phyloP scores from a whole-genome alignment of 495 filamentous ascomycete genomes.

The Neurospora tetrasperma region DNA sequence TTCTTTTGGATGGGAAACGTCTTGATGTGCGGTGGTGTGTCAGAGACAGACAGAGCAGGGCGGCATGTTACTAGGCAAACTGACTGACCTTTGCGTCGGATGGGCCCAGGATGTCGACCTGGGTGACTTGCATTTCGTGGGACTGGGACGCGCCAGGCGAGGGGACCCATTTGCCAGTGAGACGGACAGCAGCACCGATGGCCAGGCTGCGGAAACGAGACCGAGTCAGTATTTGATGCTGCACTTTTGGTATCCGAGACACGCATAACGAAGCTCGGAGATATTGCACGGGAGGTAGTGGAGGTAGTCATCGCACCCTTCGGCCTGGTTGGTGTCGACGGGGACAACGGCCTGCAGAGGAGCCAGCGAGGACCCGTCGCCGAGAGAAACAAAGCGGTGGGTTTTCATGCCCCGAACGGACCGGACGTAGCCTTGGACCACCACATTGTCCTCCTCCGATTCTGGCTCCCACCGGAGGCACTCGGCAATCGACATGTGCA shows the following conservation, averaged over 20 bases:
- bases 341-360: conserved; percentile 73
- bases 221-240: conserved; percentile 13
- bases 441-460: conserved; percentile 20
- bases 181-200: conserved; percentile 66
- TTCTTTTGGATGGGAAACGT: conserved; percentile 90
- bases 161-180: conserved; percentile 69
- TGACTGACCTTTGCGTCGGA: conserved; percentile 55
- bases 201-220: conserved; percentile 49
- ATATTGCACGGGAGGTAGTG: conserved; percentile 5
- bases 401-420: conserved; percentile 81
- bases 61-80: conserved; percentile 32
- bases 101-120: conserved; percentile 59
- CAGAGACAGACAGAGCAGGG: conserved; percentile 5
- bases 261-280: conserved; percentile 5
- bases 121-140: conserved; percentile 66
- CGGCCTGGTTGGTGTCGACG: conserved; percentile 51
- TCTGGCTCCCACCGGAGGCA: conserved; percentile 23
- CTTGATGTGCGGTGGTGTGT: conserved; percentile 34
- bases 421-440: conserved; percentile 69
- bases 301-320: conserved; percentile 51
- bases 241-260: conserved; percentile 11
- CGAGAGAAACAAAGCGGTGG: conserved; percentile 70
- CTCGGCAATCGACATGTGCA: conserved; percentile 14
- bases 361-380: conserved; percentile 75
- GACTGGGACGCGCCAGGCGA: conserved; percentile 63